A percentile compares a stretch with the other conserved stretches of the same genome.
phyloP scores from a whole-genome alignment of 2,329 filamentous ascomycete genomes.

The Ambrosiella xylebori region DNA sequence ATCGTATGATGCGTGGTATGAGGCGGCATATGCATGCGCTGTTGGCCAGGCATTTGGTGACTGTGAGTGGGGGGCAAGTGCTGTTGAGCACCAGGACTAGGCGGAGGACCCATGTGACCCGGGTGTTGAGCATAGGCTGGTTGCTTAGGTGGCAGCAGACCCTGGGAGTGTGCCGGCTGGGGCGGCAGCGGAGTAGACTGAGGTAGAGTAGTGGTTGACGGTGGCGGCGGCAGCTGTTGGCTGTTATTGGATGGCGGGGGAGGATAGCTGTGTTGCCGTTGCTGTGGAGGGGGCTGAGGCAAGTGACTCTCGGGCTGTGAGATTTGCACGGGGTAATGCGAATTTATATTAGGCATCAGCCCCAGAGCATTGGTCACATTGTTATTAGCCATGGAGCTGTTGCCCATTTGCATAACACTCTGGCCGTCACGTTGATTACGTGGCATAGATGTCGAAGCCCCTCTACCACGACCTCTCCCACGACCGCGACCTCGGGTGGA shows the following conservation, averaged over 20 bases:
- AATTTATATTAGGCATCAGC: slow-evolving; percentile 10
- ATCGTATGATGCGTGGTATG: background rate
- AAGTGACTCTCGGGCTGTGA: background rate
- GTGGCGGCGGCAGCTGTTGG: too few species aligned
- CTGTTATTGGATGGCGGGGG: too few species aligned
- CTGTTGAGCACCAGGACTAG: background rate
- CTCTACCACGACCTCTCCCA: slow-evolving; percentile 3
- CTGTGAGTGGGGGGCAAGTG: background rate
- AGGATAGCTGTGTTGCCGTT: background rate
- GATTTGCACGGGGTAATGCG: slow-evolving; percentile 7
- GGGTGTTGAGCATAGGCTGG: background rate
- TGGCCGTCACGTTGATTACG: background rate
- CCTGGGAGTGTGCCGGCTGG: background rate
- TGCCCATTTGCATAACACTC: slow-evolving; percentile 1
- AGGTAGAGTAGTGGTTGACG: background rate
- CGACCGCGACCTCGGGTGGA: slow-evolving; percentile 9
- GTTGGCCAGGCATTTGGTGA: background rate
- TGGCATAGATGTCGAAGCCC: background rate
- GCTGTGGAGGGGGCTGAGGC: background rate
- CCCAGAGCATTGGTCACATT: background rate
- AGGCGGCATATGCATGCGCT: background rate
- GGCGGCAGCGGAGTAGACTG: background rate
- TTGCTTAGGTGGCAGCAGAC: background rate
- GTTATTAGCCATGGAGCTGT: background rate
- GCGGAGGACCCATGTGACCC: background rate